Evolutionary conservation across 176 grass and related monocot species (phyloP).

Genomic region (Avena insularis): DNA sequence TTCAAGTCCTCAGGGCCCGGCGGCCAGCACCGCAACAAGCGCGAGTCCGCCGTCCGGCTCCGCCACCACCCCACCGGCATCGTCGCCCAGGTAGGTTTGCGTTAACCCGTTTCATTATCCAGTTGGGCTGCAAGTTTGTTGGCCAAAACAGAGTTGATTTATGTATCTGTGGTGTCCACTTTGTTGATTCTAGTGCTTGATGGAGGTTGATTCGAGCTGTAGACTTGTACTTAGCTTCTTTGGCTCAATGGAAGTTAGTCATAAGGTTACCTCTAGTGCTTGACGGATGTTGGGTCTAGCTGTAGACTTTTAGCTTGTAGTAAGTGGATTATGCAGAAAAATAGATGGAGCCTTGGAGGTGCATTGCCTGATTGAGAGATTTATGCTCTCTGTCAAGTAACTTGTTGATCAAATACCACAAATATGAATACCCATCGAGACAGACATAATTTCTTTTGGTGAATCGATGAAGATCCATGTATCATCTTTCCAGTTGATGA

Average conservation of each 20-base stretch:
- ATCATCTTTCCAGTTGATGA: background rate
- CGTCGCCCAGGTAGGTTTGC: constrained; percentile 65
- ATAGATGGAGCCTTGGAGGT: background rate
- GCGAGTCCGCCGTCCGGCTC: constrained; percentile 82
- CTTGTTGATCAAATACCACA: background rate
- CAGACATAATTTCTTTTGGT: background rate
- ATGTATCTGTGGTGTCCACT: too few relatives aligned
- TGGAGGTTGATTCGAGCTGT: too few relatives aligned
- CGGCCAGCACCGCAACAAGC: constrained; percentile 98
- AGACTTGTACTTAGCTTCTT: too few relatives aligned
- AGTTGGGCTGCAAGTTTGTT: too few relatives aligned
- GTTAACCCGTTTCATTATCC: background rate
- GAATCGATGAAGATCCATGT: background rate
- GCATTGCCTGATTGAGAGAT: background rate
- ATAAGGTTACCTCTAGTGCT: too few relatives aligned
- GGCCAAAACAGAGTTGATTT: too few relatives aligned
- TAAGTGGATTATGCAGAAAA: background rate
- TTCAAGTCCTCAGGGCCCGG: constrained; percentile 91
- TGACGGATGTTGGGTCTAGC: background rate
- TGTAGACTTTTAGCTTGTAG: background rate
- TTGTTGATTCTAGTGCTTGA: too few relatives aligned
- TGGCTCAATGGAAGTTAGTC: too few relatives aligned
- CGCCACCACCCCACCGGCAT: constrained; percentile 88
- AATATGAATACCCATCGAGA: background rate
- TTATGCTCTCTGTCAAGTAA: background rate